Evolutionary conservation across 257 asterid species (phyloP).

Genomic region (Osmanthus fragrans): DNA sequence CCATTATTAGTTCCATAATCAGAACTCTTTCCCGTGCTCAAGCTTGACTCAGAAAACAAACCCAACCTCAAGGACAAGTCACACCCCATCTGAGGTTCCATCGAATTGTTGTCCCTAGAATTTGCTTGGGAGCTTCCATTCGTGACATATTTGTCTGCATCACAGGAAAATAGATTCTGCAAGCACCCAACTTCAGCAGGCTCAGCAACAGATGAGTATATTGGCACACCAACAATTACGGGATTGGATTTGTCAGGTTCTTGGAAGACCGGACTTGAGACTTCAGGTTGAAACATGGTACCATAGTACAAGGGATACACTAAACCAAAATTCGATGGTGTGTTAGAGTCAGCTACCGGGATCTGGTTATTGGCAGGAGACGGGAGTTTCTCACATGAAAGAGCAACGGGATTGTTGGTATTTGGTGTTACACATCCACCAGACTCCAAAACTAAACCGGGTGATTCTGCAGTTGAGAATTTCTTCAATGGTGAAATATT

Average conservation of each 20-base stretch:
- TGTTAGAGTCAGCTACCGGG: conserved; percentile 23
- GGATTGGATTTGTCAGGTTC: conserved; percentile 37
- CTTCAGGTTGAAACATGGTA: conserved; percentile 41
- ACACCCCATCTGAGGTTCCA: conserved; percentile 46
- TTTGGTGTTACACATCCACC: conserved; percentile 37
- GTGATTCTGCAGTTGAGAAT: conserved; percentile 33
- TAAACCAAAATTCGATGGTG: conserved; percentile 41
- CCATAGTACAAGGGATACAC: conserved; percentile 75
- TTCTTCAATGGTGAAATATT: conserved; percentile 30
- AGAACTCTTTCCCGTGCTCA: conserved; percentile 38
- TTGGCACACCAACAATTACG: conserved; percentile 58
- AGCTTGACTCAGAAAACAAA: conserved; percentile 35
- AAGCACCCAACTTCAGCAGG: conserved; percentile 43
- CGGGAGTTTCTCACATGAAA: conserved; percentile 32
- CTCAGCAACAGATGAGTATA: conserved; percentile 42
- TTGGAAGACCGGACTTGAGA: conserved; percentile 30
- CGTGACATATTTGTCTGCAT: conserved; percentile 30
- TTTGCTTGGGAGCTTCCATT: conserved; percentile 31
- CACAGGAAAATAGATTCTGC: conserved; percentile 39
- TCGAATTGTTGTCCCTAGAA: conserved; percentile 30
- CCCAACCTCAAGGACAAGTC: conserved; percentile 83
- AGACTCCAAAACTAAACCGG: conserved; percentile 41
- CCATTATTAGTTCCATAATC: conserved; percentile 29
- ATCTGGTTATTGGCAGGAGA: conserved; percentile 26
- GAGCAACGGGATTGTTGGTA: conserved; percentile 24